Evolutionary conservation across 805 yeast species (phyloP).

Genomic region (Diddensiella transvaalensis): DNA sequence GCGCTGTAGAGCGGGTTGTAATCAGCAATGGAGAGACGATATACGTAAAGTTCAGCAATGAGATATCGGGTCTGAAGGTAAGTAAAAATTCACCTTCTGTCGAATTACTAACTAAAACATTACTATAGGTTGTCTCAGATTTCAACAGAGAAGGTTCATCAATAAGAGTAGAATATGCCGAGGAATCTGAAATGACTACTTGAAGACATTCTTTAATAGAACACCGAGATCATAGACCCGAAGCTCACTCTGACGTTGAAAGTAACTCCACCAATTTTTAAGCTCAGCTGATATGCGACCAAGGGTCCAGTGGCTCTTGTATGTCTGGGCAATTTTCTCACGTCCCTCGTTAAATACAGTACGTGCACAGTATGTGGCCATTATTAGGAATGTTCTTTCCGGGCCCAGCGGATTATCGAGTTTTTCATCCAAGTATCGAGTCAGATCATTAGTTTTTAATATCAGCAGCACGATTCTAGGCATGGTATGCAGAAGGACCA

Average conservation of each 20-base stretch:
- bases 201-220: not conserved
- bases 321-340: slow-evolving; percentile 36
- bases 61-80: slow-evolving; percentile 4
- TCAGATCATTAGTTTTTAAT: slow-evolving; percentile 89
- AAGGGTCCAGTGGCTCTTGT: slow-evolving; percentile 19
- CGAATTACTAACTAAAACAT: slow-evolving; percentile 2
- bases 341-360: slow-evolving; percentile 68
- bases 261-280: slow-evolving; percentile 34
- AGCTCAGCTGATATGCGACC: slow-evolving; percentile 26
- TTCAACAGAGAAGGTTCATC: slow-evolving; percentile 6
- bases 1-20: slow-evolving; percentile 3
- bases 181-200: not conserved
- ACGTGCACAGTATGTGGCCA: slow-evolving; percentile 85
- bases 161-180: not conserved
- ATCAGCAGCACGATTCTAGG: slow-evolving; percentile 85
- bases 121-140: slow-evolving; percentile 7
- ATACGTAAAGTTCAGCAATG: slow-evolving; percentile 5
- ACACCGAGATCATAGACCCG: slow-evolving; percentile 32
- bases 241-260: slow-evolving; percentile 34
- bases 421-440: slow-evolving; percentile 82
- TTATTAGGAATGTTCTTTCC: slow-evolving; percentile 79
- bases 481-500: slow-evolving; percentile 71
- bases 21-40: not conserved
- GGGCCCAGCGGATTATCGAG: slow-evolving; percentile 80
- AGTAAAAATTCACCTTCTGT: too few relatives aligned